Conservation (phyloP, 2,329 filamentous ascomycete genomes). For the Cladosporium austrohemisphaericum region DNA sequence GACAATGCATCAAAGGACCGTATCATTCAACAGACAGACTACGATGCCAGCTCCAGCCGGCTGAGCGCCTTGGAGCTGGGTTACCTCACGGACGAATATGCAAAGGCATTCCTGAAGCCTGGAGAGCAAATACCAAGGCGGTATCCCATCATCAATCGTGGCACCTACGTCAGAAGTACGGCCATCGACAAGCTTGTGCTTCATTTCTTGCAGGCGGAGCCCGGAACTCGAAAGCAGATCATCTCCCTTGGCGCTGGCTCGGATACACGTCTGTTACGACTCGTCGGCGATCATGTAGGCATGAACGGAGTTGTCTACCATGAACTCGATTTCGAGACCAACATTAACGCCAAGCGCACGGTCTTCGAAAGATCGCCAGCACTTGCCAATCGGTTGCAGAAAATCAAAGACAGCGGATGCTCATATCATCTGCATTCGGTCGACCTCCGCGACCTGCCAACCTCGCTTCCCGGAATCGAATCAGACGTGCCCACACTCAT, state of each 20-base stretch:
- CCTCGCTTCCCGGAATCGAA: constrained; percentile 44
- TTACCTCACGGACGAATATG: constrained; percentile 80
- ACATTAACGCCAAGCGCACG: constrained; percentile 39
- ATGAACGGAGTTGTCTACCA: constrained; percentile 65
- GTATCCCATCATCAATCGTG: constrained; percentile 90
- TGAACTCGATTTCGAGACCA: constrained; percentile 82
- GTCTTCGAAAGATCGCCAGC: constrained; percentile 23
- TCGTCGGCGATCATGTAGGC: constrained; percentile 45
- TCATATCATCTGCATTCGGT: constrained; percentile 55
- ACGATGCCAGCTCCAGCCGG: constrained; percentile 83
- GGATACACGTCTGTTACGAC: constrained; percentile 80
- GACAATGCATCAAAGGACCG: constrained; percentile 54
- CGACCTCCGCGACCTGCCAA: constrained; percentile 62
- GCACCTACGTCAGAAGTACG: constrained; percentile 86
- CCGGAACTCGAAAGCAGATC: constrained; percentile 57
- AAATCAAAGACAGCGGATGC: constrained; percentile 25
- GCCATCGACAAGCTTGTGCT: constrained; percentile 76
- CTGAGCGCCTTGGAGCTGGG: constrained; percentile 82
- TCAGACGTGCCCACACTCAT: constrained; percentile 70
- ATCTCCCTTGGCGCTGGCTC: constrained; percentile 91
- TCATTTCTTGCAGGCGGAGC: constrained; percentile 56
- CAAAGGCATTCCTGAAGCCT: constrained; percentile 60
- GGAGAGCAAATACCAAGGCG: constrained; percentile 55
- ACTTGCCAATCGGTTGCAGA: constrained; percentile 20
- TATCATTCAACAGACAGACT: constrained; percentile 83